Base-by-base conservation (phyloP, 768 basidiomycete genomes). In the Psilocybe sp. region DNA sequence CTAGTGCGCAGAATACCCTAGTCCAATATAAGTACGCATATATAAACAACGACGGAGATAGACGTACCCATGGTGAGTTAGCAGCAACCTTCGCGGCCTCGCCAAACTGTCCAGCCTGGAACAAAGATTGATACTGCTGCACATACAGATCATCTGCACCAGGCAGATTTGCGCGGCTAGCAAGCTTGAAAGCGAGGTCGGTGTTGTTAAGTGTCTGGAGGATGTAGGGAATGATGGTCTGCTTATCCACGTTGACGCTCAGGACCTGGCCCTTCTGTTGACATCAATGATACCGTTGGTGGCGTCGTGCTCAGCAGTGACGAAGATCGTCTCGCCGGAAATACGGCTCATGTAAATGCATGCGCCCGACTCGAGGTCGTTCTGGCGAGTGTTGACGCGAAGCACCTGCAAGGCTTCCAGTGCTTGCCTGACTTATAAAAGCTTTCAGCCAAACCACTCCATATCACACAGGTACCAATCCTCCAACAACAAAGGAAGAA, bases 271-370 rank as follows among this genome's bases (percentile, higher is more conserved):
- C 97, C 73, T 98, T 98, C 80, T 92, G 82, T 99, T 99, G 64
- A 99, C 94, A 57, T 96, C 96, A 55, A 99, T 92, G 68, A 99
- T 97, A 74, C 97, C 97, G 63, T 92, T 82, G 3, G 87, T 85
- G 14, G 85, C 81, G 67, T 98, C 95, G 63, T 98, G 93, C 63
- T 98, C 95, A 32, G 96, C 92, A 11, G 97, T 98, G 40, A 97
- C 94, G 66, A 99, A 99, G 66, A 99, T 98, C 32, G 97, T 98
- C 75, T 99, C 97, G 32, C 97, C 96, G 38, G 92, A 94, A 66
- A 99, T 99, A 57, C 97, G 89, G 80, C 98, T 99, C 97, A 99
- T 99, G 77, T 98, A 99, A 51, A 99, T 84, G 72, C 97, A 98
- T 38, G 92, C 87, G 50, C 95, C 97, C 8, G 93, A 82, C 69